Evolutionary conservation across 139 green algal genomes (phyloP).

Genomic region (Chlorella sp.): DNA sequence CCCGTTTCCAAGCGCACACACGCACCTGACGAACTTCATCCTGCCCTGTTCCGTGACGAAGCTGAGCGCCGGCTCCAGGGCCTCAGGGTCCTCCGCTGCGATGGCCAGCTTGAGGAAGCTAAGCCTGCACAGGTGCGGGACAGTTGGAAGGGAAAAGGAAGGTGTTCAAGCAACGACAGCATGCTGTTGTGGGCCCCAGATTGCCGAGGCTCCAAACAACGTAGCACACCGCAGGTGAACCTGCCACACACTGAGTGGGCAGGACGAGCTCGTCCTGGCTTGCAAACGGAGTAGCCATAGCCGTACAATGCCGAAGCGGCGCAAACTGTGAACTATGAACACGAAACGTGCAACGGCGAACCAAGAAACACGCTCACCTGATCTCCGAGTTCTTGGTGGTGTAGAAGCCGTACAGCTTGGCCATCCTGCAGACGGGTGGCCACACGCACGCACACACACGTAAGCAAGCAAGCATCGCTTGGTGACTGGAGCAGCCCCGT

Average conservation of each 20-base stretch:
- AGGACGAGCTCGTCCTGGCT: too few species aligned
- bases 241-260: conserved; percentile 13
- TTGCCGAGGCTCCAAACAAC: not conserved
- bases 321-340: not conserved
- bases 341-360: not conserved
- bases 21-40: conserved; percentile 35
- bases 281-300: not conserved
- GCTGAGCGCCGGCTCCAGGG: conserved; percentile 30
- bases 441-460: conserved; percentile 5
- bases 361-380: conserved; percentile 13
- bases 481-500: not conserved
- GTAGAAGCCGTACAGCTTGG: conserved; percentile 56
- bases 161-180: not conserved
- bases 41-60: conserved; percentile 57
- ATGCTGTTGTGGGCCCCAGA: not conserved
- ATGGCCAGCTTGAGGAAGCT: conserved; percentile 54
- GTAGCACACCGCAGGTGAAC: not conserved
- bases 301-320: not conserved
- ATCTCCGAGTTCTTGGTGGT: conserved; percentile 68
- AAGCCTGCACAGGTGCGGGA: conserved; percentile 2
- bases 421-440: conserved; percentile 23
- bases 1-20: too few species aligned
- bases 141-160: not conserved
- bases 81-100: conserved; percentile 43
- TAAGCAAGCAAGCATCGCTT: not conserved